Conservation (phyloP, 495 filamentous ascomycete genomes). For the Diplogelasinospora grovesii region DNA sequence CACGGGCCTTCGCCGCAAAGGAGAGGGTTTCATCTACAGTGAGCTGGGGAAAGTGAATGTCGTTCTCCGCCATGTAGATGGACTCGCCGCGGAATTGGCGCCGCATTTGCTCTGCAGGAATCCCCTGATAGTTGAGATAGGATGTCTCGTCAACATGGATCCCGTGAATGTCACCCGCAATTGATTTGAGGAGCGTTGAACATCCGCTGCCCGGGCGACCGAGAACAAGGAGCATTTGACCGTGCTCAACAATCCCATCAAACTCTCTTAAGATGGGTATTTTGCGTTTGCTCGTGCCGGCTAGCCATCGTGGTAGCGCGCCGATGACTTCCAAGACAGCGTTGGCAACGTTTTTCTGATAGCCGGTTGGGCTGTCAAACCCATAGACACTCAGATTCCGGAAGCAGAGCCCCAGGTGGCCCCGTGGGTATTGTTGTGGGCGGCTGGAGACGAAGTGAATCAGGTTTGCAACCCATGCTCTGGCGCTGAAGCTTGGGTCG, state of each 20-base stretch:
- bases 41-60: slow-evolving; percentile 66
- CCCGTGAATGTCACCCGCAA: slow-evolving; percentile 59
- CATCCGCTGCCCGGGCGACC: slow-evolving; percentile 74
- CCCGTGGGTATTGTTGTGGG: neutral
- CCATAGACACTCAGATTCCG: slow-evolving; percentile 4
- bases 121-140: slow-evolving; percentile 61
- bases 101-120: slow-evolving; percentile 58
- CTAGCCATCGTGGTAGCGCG: neutral
- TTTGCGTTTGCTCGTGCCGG: neutral
- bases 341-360: slow-evolving; percentile 8
- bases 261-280: slow-evolving; percentile 58
- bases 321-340: neutral
- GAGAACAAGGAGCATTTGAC: slow-evolving; percentile 72
- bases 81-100: slow-evolving; percentile 66
- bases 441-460: neutral
- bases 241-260: slow-evolving; percentile 61
- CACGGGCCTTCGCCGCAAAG: slow-evolving; percentile 62
- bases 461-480: slow-evolving; percentile 4
- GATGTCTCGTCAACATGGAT: slow-evolving; percentile 59
- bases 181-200: slow-evolving; percentile 67
- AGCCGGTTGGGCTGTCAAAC: neutral
- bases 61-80: slow-evolving; percentile 73
- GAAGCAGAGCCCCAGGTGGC: slow-evolving; percentile 2
- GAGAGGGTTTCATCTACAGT: slow-evolving; percentile 71
- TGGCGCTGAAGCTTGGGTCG: neutral